phyloP scores from a whole-genome alignment of 2,329 filamentous ascomycete genomes.

The Pestalotiopsis sp. region DNA sequence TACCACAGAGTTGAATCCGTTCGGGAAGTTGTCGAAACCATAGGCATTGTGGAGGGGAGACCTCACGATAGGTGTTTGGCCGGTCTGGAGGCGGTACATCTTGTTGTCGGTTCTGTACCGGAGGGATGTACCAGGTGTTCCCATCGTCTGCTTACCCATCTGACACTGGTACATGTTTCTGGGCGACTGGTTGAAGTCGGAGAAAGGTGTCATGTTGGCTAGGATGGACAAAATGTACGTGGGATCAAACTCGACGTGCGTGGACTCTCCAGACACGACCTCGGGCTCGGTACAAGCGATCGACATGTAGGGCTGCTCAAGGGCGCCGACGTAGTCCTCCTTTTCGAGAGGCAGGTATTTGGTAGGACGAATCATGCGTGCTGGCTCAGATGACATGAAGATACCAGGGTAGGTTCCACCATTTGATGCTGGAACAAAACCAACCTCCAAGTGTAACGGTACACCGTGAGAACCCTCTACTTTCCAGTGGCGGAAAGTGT shows the following conservation, averaged over 20 bases:
- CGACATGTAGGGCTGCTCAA: constrained; percentile 98
- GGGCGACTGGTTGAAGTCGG: constrained; percentile 97
- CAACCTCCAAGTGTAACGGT: constrained; percentile 84
- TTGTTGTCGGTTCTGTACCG: constrained; percentile 96
- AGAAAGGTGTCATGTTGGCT: constrained; percentile 98
- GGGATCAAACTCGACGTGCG: constrained; percentile 90
- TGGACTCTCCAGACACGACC: constrained; percentile 82
- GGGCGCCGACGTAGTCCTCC: constrained; percentile 85
- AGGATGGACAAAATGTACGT: constrained; percentile 97
- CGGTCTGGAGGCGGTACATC: constrained; percentile 89
- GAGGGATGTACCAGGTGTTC: constrained; percentile 84
- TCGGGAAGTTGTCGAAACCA: constrained; percentile 96
- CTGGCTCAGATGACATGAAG: constrained; percentile 85
- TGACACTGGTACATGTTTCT: constrained; percentile 99
- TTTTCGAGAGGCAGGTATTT: constrained; percentile 88
- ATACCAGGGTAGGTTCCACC: constrained; percentile 96
- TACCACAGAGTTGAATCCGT: constrained; percentile 92
- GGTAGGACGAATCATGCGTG: constrained; percentile 87
- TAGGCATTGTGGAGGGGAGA: constrained; percentile 94
- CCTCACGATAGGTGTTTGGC: constrained; percentile 91
- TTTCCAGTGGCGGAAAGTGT: constrained; percentile 93
- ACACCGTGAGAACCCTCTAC: constrained; percentile 81
- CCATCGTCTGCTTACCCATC: constrained; percentile 99
- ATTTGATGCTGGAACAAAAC: constrained; percentile 82
- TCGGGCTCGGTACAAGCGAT: constrained; percentile 91